These are phyloP conservation scores for Hymenochaete sp. DNA, from an alignment of 1,284 basidiomycete genomes.

Conservation along the genomic window DNA sequence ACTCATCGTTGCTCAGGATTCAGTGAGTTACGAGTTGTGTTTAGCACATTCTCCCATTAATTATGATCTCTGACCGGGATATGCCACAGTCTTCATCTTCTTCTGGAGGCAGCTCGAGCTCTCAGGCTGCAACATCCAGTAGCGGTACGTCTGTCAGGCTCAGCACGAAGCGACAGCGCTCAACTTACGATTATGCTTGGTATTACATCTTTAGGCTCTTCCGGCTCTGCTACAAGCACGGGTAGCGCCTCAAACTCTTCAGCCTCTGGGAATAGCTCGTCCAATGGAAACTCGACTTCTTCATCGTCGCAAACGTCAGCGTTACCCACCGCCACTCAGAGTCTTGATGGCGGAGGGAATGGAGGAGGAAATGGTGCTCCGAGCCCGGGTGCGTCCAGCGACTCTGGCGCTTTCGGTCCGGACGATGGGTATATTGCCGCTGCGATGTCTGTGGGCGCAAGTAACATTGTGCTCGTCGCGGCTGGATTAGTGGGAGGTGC, in stretches of 20 bases:
- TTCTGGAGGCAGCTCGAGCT: no score
- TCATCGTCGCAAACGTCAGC: conserved; percentile 29
- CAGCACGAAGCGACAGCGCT: conserved; percentile 30
- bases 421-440: conserved; percentile 53
- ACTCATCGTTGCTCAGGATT: conserved; percentile 29
- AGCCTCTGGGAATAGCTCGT: conserved; percentile 3
- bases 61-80: no score
- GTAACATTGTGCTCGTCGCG: conserved; percentile 1
- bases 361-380: conserved; percentile 36
- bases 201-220: conserved; percentile 31
- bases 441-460: conserved; percentile 34
- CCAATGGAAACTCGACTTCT: conserved; percentile 25
- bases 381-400: conserved; percentile 35
- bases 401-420: conserved; percentile 45
- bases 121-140: no score
- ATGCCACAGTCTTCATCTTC: no score
- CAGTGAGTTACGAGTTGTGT: neutral
- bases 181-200: conserved; percentile 34
- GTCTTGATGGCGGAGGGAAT: conserved; percentile 43
- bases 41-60: conserved; percentile 20
- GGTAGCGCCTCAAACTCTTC: conserved; percentile 22
- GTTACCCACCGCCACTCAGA: conserved; percentile 49
- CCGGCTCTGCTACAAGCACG: conserved; percentile 16
- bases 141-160: conserved; percentile 27
- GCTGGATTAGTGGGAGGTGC: conserved; percentile 9